phyloP scores from a whole-genome alignment of 345 rosid genomes.

The Populus simonii region DNA sequence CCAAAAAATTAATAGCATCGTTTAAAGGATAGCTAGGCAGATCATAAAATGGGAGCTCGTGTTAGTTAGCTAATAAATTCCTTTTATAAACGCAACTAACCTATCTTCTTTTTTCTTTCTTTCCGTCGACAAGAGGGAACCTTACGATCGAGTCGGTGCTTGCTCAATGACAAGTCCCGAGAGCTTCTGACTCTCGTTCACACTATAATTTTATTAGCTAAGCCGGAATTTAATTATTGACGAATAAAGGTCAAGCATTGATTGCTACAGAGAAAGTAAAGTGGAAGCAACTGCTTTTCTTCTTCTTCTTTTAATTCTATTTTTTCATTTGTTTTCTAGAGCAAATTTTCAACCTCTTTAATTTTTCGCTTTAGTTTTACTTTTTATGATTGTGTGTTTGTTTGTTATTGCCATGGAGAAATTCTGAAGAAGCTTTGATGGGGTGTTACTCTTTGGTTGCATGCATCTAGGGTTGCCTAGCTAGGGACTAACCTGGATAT shows the following conservation, averaged over 20 bases:
- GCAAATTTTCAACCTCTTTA: background rate
- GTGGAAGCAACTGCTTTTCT: too few species aligned
- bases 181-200: background rate
- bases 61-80: too few species aligned
- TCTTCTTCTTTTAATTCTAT: too few species aligned
- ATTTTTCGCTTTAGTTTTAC: background rate
- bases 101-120: too few species aligned
- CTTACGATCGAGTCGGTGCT: background rate
- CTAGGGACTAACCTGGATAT: background rate
- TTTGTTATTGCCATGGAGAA: background rate
- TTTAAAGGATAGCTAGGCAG: background rate
- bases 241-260: background rate
- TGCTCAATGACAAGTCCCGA: background rate
- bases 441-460: background rate
- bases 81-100: too few species aligned
- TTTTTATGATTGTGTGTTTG: background rate
- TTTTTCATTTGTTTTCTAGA: background rate
- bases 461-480: background rate
- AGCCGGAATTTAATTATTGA: background rate
- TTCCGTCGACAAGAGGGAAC: too few species aligned
- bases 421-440: background rate
- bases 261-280: background rate
- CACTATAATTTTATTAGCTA: background rate
- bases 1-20: background rate
- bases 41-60: background rate